Evolutionary conservation across 1,139 yeast genomes (phyloP), one percentile per base, ranked within the genome.

Genomic region (Eremothecium cymbalariae): DNA sequence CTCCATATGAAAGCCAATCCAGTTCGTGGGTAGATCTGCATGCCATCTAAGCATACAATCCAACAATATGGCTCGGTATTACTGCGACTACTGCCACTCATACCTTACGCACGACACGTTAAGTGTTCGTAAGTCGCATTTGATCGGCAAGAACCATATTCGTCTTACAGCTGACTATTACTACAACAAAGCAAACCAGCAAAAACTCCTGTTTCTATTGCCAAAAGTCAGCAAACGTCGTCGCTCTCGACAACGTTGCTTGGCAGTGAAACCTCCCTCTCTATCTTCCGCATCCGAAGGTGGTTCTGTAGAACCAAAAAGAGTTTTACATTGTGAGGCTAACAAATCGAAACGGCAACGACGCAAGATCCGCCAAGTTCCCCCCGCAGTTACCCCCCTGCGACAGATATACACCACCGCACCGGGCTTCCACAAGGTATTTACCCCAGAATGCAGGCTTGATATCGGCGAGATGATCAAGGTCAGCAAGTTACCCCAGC

Each of bases 71-170:
- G 64, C 58, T 4, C 49, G 65, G 17, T 81, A 78, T 57, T 82
- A 79, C 60, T 86, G 96, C 60, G 94, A 82, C 50, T 86, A 85
- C 54, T 86, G 96, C 57, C 78, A 77, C 59, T 75, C 88, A 16
- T 80, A 81, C 50, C 65, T 86, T 41, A 86, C 95, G 2, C 96
- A 86, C 54, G 95, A 85, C 59, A 81, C 94, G 19, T 67, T 77
- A 55, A 81, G 94, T 61, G 96, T 86, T 35, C 64, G 95, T 28
- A 78, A 81, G 51, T 78, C 88, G 27, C 97, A 88, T 59, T 62
- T 83, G 33, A 64, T 72, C 32, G 97, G 97, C 9, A 74, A 74
- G 50, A 79, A 82, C 55, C 97, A 88, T 56, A 67, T 83, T 33
- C 70, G 73, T 46, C 68, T 73, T 40, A 84, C 82, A 40, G 76